Conservation (phyloP, 768 basidiomycete species). For the Russula brevipes region DNA sequence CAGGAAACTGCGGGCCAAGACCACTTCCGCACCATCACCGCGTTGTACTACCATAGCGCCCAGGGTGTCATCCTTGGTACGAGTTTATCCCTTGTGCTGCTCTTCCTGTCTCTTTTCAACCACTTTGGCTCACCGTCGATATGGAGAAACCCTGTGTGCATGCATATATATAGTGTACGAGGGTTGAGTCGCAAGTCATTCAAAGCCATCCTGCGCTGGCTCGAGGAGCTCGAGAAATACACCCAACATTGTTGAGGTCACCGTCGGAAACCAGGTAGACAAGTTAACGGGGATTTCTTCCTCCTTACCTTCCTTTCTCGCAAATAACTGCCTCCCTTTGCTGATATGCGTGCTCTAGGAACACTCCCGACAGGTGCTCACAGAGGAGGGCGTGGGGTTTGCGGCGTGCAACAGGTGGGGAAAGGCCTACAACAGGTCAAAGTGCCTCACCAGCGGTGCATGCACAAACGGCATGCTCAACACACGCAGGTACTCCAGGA, state of each 20-base stretch:
- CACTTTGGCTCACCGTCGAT: background rate
- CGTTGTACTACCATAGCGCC: slow-evolving; percentile 89
- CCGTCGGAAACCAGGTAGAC: slow-evolving; percentile 93
- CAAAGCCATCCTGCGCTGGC: slow-evolving; percentile 60
- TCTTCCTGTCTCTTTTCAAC: background rate
- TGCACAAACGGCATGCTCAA: too few species aligned
- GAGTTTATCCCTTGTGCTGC: slow-evolving; percentile 10
- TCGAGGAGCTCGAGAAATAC: slow-evolving; percentile 88
- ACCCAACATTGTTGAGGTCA: slow-evolving; percentile 89
- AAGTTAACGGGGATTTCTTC: slow-evolving; percentile 45
- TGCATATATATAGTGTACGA: slow-evolving; percentile 66
- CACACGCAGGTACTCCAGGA: too few species aligned
- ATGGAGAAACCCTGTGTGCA: too few species aligned
- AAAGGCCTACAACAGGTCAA: too few species aligned
- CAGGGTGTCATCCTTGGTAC: slow-evolving; percentile 75
- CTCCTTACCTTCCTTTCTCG: too few species aligned
- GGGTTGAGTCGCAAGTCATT: too few species aligned
- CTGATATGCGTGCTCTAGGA: slow-evolving; percentile 47
- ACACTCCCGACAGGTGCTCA: slow-evolving; percentile 81
- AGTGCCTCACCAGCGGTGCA: too few species aligned
- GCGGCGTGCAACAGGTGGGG: slow-evolving; percentile 72
- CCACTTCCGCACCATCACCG: slow-evolving; percentile 91
- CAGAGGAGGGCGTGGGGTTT: slow-evolving; percentile 70
- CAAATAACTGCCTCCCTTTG: too few species aligned
- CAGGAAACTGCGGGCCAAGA: slow-evolving; percentile 97